Percentiles rank a stretch among this genome's conserved stretches.
phyloP scores from a whole-genome alignment of 106 monocot genomes.

The Dioscorea dumetorum region DNA sequence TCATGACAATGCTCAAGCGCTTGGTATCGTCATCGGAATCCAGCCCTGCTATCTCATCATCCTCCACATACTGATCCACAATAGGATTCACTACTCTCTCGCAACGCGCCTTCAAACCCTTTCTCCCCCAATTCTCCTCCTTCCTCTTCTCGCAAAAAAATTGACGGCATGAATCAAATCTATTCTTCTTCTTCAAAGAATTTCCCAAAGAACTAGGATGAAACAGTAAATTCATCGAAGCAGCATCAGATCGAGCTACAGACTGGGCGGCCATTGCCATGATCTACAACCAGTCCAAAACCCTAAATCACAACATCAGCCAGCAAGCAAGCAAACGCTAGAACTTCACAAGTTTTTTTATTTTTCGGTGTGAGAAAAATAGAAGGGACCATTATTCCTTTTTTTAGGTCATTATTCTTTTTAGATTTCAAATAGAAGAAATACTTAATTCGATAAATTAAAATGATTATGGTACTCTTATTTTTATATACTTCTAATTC shows the following conservation, averaged over 20 bases:
- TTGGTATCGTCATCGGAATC: constrained; percentile 2
- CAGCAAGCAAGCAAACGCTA: too few species aligned
- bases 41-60: constrained; percentile 14
- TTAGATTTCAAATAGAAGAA: too few species aligned
- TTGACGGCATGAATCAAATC: neutral
- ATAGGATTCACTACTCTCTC: constrained; percentile 6
- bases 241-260: constrained; percentile 1
- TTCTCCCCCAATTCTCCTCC: neutral
- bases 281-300: too few species aligned
- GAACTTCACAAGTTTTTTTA: too few species aligned
- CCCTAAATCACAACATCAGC: too few species aligned
- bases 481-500: too few species aligned
- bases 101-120: constrained; percentile 25
- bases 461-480: too few species aligned
- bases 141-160: constrained; percentile 5
- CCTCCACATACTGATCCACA: constrained; percentile 8
- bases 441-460: too few species aligned
- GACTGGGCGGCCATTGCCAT: constrained; percentile 25
- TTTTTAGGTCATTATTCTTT: too few species aligned
- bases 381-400: too few species aligned
- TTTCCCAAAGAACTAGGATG: constrained; percentile 7
- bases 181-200: neutral
- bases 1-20: constrained; percentile 72
- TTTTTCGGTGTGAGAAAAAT: too few species aligned
- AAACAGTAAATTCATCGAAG: neutral